Percentiles rank a stretch among this genome's conserved stretches.
Evolutionary conservation across 176 grass and related monocot species (phyloP).

Genomic region (Pontederia paniculata): DNA sequence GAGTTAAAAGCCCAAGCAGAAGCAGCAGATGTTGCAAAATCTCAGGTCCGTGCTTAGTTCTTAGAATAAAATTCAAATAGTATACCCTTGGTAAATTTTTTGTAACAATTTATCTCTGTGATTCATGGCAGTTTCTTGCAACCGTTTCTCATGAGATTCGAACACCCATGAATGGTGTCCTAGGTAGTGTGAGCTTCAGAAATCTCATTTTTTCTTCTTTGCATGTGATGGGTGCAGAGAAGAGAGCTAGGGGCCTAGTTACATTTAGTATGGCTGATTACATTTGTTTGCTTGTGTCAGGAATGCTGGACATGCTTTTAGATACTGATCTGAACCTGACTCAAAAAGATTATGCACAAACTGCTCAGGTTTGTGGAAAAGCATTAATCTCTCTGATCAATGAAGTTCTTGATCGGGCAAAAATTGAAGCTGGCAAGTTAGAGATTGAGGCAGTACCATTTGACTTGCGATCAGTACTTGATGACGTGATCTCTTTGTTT

Average conservation of each 20-base stretch:
- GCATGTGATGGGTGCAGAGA: background rate
- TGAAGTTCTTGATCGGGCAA: constrained; percentile 11
- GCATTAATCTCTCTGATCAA: constrained; percentile 6
- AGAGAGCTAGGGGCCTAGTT: background rate
- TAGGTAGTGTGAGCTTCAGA: background rate
- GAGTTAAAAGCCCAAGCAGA: constrained; percentile 10
- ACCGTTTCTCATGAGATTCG: constrained; percentile 17
- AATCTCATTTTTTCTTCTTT: background rate
- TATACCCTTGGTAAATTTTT: background rate
- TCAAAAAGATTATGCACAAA: constrained; percentile 9
- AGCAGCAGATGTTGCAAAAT: constrained; percentile 19
- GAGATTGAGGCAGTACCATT: constrained; percentile 15
- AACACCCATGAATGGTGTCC: constrained; percentile 17
- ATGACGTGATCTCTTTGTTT: constrained; percentile 10
- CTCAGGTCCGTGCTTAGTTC: constrained; percentile 6
- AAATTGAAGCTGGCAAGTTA: constrained; percentile 14
- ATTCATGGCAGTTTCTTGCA: constrained; percentile 10
- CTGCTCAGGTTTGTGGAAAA: constrained; percentile 11
- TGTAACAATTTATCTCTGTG: background rate
- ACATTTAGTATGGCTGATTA: background rate
- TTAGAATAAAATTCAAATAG: background rate
- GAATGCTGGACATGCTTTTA: constrained; percentile 10
- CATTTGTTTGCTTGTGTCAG: background rate
- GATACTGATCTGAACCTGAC: constrained; percentile 10
- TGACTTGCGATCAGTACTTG: constrained; percentile 1